Conservation (phyloP, 176 grass and related monocot species). For the Cenchrus fungigraminus region DNA sequence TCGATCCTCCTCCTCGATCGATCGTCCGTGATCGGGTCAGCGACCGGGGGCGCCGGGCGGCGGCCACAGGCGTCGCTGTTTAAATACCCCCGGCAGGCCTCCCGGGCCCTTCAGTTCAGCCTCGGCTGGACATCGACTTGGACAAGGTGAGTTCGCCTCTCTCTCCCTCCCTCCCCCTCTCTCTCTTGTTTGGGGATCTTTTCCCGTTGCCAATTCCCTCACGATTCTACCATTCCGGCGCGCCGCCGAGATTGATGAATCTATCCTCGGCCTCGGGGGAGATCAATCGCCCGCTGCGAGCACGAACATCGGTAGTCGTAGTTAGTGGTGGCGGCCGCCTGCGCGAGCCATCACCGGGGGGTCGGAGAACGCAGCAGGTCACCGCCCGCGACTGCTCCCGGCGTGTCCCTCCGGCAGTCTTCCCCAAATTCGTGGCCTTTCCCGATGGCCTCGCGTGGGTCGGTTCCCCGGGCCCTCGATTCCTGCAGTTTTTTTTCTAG, state of each 20-base stretch:
- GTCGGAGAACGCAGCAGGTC: background rate
- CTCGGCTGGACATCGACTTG: constrained; percentile 30
- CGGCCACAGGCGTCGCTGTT: constrained; percentile 39
- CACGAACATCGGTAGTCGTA: background rate
- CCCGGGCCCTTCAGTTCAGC: constrained; percentile 23
- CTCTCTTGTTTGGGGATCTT: background rate
- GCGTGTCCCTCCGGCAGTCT: background rate
- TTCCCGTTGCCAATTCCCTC: background rate
- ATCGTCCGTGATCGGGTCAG: background rate
- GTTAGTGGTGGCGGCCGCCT: too few species aligned
- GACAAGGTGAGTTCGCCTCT: constrained; percentile 10
- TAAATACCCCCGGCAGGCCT: background rate
- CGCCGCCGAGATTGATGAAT: constrained; percentile 15
- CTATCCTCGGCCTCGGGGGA: background rate
- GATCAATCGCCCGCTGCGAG: background rate
- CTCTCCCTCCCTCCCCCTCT: background rate
- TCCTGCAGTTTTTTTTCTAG: background rate
- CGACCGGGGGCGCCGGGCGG: background rate
- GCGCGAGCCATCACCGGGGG: background rate
- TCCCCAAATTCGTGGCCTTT: background rate
- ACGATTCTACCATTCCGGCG: too few species aligned
- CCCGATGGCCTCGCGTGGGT: background rate
- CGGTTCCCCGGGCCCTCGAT: background rate
- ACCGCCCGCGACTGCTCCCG: background rate
- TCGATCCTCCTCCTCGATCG: background rate